Evolutionary conservation across 192 early-diverging fungal species (phyloP).

Genomic region (Podila epigama): DNA sequence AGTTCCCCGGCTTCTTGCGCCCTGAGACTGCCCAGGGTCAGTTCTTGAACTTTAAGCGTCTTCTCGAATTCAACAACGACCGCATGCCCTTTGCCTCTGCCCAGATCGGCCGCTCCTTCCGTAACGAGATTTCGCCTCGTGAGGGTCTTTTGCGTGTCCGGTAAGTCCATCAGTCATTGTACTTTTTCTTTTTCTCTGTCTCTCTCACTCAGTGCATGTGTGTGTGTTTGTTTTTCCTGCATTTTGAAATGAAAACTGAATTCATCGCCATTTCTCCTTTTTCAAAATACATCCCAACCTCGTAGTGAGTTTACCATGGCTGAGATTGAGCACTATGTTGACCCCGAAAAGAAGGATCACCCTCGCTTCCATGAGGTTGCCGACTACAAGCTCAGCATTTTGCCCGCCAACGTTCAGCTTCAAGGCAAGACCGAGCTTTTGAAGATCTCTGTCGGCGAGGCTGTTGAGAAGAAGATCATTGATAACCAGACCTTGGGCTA

Average conservation of each 20-base stretch:
- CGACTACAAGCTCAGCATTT: slow-evolving; percentile 77
- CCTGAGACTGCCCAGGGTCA: slow-evolving; percentile 99
- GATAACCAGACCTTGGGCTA: slow-evolving; percentile 99
- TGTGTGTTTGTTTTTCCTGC: not conserved
- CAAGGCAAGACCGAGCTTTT: slow-evolving; percentile 74
- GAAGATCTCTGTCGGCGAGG: slow-evolving; percentile 87
- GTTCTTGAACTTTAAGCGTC: slow-evolving; percentile 96
- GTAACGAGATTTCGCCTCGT: slow-evolving; percentile 98
- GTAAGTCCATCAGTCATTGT: too few relatives aligned
- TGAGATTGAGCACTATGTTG: slow-evolving; percentile 99
- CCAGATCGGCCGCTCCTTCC: slow-evolving; percentile 96
- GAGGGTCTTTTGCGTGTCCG: slow-evolving; percentile 94
- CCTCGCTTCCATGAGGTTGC: slow-evolving; percentile 88
- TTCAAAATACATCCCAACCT: not conserved
- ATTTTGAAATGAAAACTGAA: not conserved
- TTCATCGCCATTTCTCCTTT: not conserved
- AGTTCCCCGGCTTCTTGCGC: slow-evolving; percentile 80
- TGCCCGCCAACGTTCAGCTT: slow-evolving; percentile 80
- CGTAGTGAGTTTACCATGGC: slow-evolving; percentile 96
- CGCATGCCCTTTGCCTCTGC: slow-evolving; percentile 99
- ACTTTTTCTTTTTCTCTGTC: too few relatives aligned
- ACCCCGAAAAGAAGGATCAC: slow-evolving; percentile 93
- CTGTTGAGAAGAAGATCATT: slow-evolving; percentile 84
- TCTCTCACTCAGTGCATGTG: too few relatives aligned
- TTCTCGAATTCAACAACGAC: slow-evolving; percentile 98